Evolutionary conservation across 2,329 filamentous ascomycete genomes (phyloP), one percentile per base, ranked within the genome.

Genomic region (Stemphylium beticola): DNA sequence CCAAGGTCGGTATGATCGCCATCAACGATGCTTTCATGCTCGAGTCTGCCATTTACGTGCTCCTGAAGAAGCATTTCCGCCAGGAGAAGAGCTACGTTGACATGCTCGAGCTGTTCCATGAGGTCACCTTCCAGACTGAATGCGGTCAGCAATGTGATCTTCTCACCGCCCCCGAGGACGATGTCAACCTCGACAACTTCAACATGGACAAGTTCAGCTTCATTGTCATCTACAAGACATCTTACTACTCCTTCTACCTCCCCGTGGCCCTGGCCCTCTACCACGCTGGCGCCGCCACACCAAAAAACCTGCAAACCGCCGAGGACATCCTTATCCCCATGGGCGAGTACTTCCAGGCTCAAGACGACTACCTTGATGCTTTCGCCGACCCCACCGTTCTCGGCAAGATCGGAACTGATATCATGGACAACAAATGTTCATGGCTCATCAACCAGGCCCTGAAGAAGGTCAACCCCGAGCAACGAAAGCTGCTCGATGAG

Each of bases 191-290:
- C 61, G 83, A 91, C 83, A 96, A 96, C 82, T 99, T 99, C 84
- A 92, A 87, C 77, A 83, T 97, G 78, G 85, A 93, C 59, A 99
- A 96, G 84, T 96, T 96, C 83, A 87, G 83, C 69, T 99, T 98
- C 84, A 99, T 99, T 73, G 95, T 99, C 80, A 91, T 96, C 79
- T 98, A 96, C 87, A 99, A 99, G 87, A 99, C 95, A 20, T 93
- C 95, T 46, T 99, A 96, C 83, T 99, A 99, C 84, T 96, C 90
- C 73, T 99, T 99, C 85, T 98, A 98, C 81, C 89, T 99, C 12
- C 95, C 95, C 55, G 92, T 99, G 51, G 93, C 92, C 9, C 85
- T 99, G 39, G 91, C 95, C 4, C 83, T 99, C 68, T 83, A 93
- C 82, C 89, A 92, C 79, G 86, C 93, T 65, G 88, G 92, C 72